Evolutionary conservation across 768 basidiomycete species (phyloP), one percentile per base, ranked within the genome.

Genomic region (Termitomyces sp.): DNA sequence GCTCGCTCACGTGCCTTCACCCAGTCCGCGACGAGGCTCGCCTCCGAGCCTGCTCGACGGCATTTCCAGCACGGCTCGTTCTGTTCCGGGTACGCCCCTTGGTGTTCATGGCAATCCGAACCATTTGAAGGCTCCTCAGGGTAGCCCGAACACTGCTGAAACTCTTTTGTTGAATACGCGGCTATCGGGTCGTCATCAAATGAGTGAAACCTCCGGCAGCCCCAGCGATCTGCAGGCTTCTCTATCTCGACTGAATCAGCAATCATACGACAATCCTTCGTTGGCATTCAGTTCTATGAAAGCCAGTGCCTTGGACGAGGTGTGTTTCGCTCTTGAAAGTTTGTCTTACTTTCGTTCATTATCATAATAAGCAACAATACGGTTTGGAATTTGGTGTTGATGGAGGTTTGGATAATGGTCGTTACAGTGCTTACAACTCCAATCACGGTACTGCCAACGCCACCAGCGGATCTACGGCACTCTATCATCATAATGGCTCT

Each of bases 1-100:
- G 34, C 71, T 70, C 30, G 68, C 72, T 24, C 74, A 76, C 54
- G 70, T 66, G 67, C 80, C 76, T 57, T 58, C 69, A 61, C 81
- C 88, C 0, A 70, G 77, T 12, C 89, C 89, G 22, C 87, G 91
- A 58, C 83, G 89, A 45, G 84, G 86, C 22, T 93, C 91, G 16
- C 91, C 91, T 34, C 85, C 84, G 13, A 81, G 81, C 54, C 68
- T 84, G 18, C 72, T 87, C 22, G 89, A 92, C 55, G 77, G 75
- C 54, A 70, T 89, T 55, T 81, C 80, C 37, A 74, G 77, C 37
- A 78, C 85, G 34, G 83, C 88, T 34, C 87, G 91, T 58, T 93
- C 91, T 42, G 91, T 93, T 22, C 91, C 91, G 50, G 90, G 89
- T 1, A 93, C 91, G 3, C 91, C 91, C 22, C 71, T 91, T 7